Evolutionary conservation across 2,329 filamentous ascomycete genomes (phyloP).

Genomic region (Bipolaris cookei): DNA sequence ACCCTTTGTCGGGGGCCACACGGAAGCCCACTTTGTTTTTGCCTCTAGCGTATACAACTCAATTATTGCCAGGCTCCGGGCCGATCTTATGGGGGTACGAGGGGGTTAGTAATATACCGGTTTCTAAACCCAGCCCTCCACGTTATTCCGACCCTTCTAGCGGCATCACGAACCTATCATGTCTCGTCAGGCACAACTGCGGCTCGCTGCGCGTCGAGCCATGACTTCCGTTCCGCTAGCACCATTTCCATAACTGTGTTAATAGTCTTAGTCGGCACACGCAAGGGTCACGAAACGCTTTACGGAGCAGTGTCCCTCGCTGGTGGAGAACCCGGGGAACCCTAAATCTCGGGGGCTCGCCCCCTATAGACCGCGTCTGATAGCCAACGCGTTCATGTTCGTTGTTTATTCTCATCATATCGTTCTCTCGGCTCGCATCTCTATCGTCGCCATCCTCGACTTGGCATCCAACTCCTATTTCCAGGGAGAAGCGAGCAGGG

Average conservation of each 20-base stretch:
- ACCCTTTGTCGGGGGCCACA: conserved; percentile 7
- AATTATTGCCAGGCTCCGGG: conserved; percentile 6
- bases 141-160: not conserved
- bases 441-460: conserved; percentile 5
- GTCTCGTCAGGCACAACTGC: not conserved
- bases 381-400: conserved; percentile 11
- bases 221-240: conserved; percentile 12
- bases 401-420: conserved; percentile 14
- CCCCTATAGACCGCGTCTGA: conserved; percentile 15
- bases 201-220: conserved; percentile 13
- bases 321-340: conserved; percentile 30
- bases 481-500: not conserved
- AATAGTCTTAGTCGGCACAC: conserved; percentile 19
- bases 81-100: conserved; percentile 9
- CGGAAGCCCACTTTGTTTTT: conserved; percentile 2
- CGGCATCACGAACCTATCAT: conserved; percentile 3
- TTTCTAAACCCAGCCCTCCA: conserved; percentile 17
- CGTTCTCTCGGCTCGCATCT: conserved; percentile 11
- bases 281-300: conserved; percentile 21
- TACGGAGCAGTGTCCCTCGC: conserved; percentile 22
- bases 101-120: conserved; percentile 8
- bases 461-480: not conserved
- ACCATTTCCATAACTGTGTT: conserved; percentile 19
- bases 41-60: not conserved
- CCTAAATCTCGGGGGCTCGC: conserved; percentile 16